These are phyloP conservation scores for Farysia itapuensis DNA, from an alignment of 1,284 basidiomycete species.

Conservation along the genomic window DNA sequence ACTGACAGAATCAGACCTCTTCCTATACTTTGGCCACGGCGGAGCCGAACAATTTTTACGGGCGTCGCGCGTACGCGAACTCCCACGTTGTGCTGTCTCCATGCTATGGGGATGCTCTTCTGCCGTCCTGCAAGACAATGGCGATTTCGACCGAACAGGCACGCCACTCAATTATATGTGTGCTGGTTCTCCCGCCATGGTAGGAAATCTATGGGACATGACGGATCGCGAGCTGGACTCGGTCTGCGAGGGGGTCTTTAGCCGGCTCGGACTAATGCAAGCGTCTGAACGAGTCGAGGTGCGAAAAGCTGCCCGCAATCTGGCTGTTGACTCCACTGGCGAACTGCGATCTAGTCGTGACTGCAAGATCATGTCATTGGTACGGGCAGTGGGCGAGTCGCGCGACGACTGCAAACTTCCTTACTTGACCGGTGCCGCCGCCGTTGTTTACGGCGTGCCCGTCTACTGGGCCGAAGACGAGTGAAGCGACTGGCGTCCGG, in stretches of 20 bases:
- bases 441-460: slow-evolving; percentile 91
- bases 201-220: slow-evolving; percentile 97
- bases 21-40: slow-evolving; percentile 87
- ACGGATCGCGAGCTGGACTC: slow-evolving; percentile 96
- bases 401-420: slow-evolving; percentile 81
- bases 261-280: slow-evolving; percentile 68
- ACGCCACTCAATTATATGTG: slow-evolving; percentile 93
- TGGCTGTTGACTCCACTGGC: slow-evolving; percentile 12
- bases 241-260: slow-evolving; percentile 80
- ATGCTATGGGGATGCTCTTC: slow-evolving; percentile 99
- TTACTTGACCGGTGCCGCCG: slow-evolving; percentile 92
- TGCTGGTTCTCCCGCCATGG: slow-evolving; percentile 88
- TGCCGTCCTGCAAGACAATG: slow-evolving; percentile 81
- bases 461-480: slow-evolving; percentile 43
- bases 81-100: slow-evolving; percentile 80
- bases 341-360: slow-evolving; percentile 12
- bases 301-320: slow-evolving; percentile 10
- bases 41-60: slow-evolving; percentile 92
- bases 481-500: too few species aligned
- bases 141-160: slow-evolving; percentile 86
- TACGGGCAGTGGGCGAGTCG: slow-evolving; percentile 77
- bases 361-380: slow-evolving; percentile 65
- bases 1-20: slow-evolving; percentile 42
- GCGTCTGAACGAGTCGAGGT: slow-evolving; percentile 34
- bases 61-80: slow-evolving; percentile 72